A percentile compares a stretch with the other conserved stretches of the same genome.
Evolutionary conservation across 2,329 filamentous ascomycete genomes (phyloP).

Genomic region (Herpotrichia juniperi): DNA sequence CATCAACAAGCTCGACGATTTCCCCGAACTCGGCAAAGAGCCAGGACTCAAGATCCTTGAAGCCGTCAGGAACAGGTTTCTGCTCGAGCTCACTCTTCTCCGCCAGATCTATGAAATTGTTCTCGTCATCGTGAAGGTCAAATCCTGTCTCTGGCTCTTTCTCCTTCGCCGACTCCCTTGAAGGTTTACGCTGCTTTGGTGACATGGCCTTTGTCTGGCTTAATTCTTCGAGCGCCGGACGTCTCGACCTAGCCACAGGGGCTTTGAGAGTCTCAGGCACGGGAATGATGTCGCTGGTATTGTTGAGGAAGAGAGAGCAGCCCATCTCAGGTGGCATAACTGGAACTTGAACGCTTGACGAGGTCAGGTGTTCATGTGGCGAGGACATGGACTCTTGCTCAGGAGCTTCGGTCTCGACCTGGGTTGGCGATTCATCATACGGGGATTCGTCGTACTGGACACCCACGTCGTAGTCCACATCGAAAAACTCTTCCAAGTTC

Average conservation of each 20-base stretch:
- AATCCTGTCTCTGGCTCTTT: background rate
- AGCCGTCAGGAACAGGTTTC: slow-evolving; percentile 24
- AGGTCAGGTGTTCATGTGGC: background rate
- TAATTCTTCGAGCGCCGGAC: slow-evolving; percentile 1
- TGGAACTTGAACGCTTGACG: slow-evolving; percentile 8
- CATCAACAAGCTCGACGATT: slow-evolving; percentile 45
- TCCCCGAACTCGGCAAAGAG: slow-evolving; percentile 47
- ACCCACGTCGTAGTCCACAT: slow-evolving; percentile 9
- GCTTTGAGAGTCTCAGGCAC: slow-evolving; percentile 4
- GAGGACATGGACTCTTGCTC: background rate
- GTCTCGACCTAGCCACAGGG: slow-evolving; percentile 6
- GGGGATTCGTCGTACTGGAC: slow-evolving; percentile 13
- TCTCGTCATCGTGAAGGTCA: background rate
- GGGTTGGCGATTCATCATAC: slow-evolving; percentile 11
- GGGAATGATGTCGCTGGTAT: slow-evolving; percentile 13
- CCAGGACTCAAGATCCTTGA: slow-evolving; percentile 46
- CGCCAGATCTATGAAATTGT: background rate
- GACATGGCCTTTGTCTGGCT: slow-evolving; percentile 2
- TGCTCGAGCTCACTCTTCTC: slow-evolving; percentile 5
- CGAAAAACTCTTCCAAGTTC: background rate
- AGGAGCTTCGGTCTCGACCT: background rate
- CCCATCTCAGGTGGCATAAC: slow-evolving; percentile 10
- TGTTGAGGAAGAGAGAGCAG: slow-evolving; percentile 19
- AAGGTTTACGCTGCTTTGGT: background rate
- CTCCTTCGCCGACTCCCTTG: background rate